These are phyloP conservation scores for Albatrellus ellisii DNA, from an alignment of 768 basidiomycete species.

Conservation along the genomic window DNA sequence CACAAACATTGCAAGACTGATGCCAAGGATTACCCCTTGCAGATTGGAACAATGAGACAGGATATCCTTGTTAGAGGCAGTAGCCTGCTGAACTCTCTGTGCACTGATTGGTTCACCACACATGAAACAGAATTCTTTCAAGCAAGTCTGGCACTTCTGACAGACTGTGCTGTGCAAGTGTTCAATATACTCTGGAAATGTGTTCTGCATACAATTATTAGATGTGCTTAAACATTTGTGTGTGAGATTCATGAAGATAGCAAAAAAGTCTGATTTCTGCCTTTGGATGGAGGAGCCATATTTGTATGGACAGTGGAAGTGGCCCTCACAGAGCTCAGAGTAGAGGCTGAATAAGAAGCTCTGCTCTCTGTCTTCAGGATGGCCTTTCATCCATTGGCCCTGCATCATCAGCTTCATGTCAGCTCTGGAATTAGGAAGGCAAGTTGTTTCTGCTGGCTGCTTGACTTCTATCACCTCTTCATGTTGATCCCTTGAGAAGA, in stretches of 20 bases:
- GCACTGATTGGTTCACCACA: constrained; percentile 30
- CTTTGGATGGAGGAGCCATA: constrained; percentile 54
- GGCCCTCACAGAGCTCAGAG: constrained; percentile 49
- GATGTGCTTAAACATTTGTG: constrained; percentile 8
- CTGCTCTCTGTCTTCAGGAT: constrained; percentile 88
- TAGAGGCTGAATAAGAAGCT: constrained; percentile 80
- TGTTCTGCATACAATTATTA: constrained; percentile 32
- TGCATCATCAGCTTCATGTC: constrained; percentile 62
- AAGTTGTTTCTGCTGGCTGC: constrained; percentile 48
- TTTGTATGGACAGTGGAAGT: constrained; percentile 58
- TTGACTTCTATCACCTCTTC: constrained; percentile 91
- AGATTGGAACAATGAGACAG: constrained; percentile 85
- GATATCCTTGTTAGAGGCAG: constrained; percentile 30
- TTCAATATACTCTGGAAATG: constrained; percentile 57
- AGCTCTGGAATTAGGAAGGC: constrained; percentile 30
- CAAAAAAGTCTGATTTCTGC: constrained; percentile 69
- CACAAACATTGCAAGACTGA: constrained; percentile 84
- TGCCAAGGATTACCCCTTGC: constrained; percentile 83
- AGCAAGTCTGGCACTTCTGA: constrained; percentile 35
- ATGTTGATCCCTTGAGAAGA: constrained; percentile 88
- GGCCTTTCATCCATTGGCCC: constrained; percentile 96
- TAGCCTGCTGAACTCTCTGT: constrained; percentile 13
- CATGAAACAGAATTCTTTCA: constrained; percentile 27
- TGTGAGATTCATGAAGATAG: constrained; percentile 52
- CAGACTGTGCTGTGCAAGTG: constrained; percentile 46